Conservation (phyloP, 805 yeast species). For the Saccharomycopsis schoenii region DNA sequence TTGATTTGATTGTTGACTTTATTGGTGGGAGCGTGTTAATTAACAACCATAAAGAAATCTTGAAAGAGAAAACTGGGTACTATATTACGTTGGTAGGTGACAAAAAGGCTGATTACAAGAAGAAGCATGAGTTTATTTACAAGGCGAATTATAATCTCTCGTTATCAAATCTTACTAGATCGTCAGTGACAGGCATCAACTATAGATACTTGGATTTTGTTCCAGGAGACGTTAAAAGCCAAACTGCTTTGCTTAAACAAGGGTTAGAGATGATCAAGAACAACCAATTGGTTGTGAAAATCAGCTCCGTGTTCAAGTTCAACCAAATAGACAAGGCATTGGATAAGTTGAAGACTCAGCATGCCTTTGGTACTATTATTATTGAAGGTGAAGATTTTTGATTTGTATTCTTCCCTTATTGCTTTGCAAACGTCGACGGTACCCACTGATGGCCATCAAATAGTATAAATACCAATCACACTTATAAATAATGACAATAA, state of each 20-base stretch:
- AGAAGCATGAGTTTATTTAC: constrained; percentile 18
- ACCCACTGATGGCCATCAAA: no score
- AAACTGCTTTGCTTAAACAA: constrained; percentile 30
- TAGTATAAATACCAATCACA: no score
- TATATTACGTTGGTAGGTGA: constrained; percentile 62
- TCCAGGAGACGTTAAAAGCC: constrained; percentile 21
- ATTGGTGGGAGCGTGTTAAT: constrained; percentile 57
- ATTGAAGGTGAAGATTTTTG: constrained; percentile 33
- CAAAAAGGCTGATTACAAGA: constrained; percentile 30
- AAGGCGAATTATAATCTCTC: neutral
- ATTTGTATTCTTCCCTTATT: no score
- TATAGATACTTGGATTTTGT: constrained; percentile 30
- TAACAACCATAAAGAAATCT: constrained; percentile 4
- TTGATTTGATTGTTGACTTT: constrained; percentile 60
- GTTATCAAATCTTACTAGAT: neutral
- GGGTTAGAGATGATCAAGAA: constrained; percentile 38
- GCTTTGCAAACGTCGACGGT: no score
- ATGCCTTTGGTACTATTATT: constrained; percentile 65
- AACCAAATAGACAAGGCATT: constrained; percentile 46
- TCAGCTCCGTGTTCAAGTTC: constrained; percentile 52
- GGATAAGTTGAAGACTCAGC: constrained; percentile 38
- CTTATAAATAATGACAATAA: no score
- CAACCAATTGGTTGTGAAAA: constrained; percentile 35
- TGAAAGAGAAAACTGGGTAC: constrained; percentile 26
- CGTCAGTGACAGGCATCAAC: constrained; percentile 21